Evolutionary conservation across 768 basidiomycete genomes (phyloP).

Genomic region (Gloeostereum incarnatum): DNA sequence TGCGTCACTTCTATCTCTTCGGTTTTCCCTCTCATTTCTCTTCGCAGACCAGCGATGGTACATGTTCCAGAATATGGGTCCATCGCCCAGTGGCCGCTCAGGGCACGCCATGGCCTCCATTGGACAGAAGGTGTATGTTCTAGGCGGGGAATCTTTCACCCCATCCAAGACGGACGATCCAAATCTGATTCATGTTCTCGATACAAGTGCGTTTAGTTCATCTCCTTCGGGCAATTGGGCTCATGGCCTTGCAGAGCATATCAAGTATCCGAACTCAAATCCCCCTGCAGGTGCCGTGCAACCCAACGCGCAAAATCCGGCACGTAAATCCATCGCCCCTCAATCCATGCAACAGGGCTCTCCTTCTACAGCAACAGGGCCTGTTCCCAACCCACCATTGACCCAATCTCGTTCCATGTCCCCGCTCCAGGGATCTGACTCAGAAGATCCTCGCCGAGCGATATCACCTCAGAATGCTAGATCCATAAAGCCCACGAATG

Average conservation of each 20-base stretch:
- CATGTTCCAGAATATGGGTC: conserved; percentile 99
- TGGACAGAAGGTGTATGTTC: conserved; percentile 81
- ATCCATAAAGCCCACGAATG: conserved; percentile 34
- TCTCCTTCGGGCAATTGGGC: conserved; percentile 5
- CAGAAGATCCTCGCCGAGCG: conserved; percentile 55
- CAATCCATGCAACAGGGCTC: conserved; percentile 16
- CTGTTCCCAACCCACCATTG: too few relatives aligned
- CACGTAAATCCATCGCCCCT: conserved; percentile 38
- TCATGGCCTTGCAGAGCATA: conserved; percentile 53
- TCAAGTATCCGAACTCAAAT: conserved; percentile 78
- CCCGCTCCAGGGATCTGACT: conserved; percentile 32
- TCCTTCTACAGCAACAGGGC: conserved; percentile 23
- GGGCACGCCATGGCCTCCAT: conserved; percentile 98
- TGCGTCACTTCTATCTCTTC: conserved; percentile 23
- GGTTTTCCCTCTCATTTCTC: conserved; percentile 6
- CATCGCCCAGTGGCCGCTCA: conserved; percentile 83
- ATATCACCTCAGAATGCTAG: conserved; percentile 51
- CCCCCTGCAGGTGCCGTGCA: conserved; percentile 13
- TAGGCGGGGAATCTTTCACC: conserved; percentile 89
- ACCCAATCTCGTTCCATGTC: conserved; percentile 70
- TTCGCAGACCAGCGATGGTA: conserved; percentile 95
- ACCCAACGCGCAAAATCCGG: conserved; percentile 22
- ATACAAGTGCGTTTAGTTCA: conserved; percentile 69
- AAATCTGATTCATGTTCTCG: conserved; percentile 78
- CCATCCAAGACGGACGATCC: conserved; percentile 72